phyloP scores from a whole-genome alignment of 2,329 filamentous ascomycete genomes.

The Neophaeococcomyces aloes region DNA sequence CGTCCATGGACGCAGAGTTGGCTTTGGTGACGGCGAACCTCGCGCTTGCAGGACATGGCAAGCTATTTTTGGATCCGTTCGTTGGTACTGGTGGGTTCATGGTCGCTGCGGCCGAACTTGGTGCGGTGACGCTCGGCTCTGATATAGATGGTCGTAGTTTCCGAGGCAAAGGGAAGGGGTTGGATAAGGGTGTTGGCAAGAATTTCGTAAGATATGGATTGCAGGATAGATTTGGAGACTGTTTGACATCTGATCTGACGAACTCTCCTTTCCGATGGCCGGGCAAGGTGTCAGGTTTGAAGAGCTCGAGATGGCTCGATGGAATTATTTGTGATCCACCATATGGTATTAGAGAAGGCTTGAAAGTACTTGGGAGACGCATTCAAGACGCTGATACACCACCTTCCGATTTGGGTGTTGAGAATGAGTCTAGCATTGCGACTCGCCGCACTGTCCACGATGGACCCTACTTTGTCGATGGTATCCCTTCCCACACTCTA shows the following conservation, averaged over 20 bases:
- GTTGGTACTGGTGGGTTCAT: constrained; percentile 91
- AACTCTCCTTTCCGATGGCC: constrained; percentile 61
- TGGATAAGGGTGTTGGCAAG: constrained; percentile 38
- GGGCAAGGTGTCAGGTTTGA: constrained; percentile 21
- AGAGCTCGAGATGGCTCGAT: constrained; percentile 53
- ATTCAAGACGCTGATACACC: constrained; percentile 33
- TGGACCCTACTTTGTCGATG: constrained; percentile 47
- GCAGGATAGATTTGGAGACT: constrained; percentile 56
- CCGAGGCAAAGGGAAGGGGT: constrained; percentile 47
- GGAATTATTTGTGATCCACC: constrained; percentile 93
- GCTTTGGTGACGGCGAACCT: constrained; percentile 88
- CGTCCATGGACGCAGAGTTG: constrained; percentile 93
- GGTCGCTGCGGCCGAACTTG: constrained; percentile 81
- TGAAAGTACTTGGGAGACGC: constrained; percentile 73
- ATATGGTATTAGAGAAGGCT: constrained; percentile 85
- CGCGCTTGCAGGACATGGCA: constrained; percentile 68
- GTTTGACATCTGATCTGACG: constrained; percentile 77
- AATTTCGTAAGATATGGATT: constrained; percentile 83
- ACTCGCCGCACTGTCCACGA: background rate
- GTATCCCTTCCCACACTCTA: constrained; percentile 58
- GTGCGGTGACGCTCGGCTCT: constrained; percentile 69
- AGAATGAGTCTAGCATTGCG: too few species aligned
- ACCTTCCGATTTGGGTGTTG: background rate
- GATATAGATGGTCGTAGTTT: constrained; percentile 91
- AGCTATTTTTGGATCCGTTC: constrained; percentile 88